These are phyloP conservation scores for Globisporangium iwayamae DNA, from an alignment of 352 stramenopile species.

Conservation along the genomic window DNA sequence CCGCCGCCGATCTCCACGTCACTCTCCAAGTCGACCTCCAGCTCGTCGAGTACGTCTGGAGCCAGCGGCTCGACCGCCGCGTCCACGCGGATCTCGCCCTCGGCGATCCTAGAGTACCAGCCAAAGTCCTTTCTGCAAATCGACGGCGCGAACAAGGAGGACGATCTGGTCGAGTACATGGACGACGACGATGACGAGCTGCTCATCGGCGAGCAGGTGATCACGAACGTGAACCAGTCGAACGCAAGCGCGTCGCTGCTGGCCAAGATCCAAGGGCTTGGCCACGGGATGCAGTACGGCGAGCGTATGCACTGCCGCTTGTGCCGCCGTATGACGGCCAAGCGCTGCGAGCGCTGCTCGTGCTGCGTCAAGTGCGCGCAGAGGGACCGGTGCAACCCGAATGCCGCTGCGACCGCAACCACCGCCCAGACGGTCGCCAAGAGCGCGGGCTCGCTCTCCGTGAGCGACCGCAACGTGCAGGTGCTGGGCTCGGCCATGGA, in stretches of 20 bases:
- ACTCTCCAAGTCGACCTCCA: slow-evolving; percentile 8
- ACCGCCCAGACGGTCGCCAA: background rate
- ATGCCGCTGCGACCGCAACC: background rate
- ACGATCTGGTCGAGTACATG: slow-evolving; percentile 57
- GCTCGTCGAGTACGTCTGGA: slow-evolving; percentile 9
- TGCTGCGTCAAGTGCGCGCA: slow-evolving; percentile 74
- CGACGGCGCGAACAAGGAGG: slow-evolving; percentile 37
- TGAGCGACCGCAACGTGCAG: slow-evolving; percentile 69
- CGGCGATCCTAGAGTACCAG: slow-evolving; percentile 68
- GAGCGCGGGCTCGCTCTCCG: slow-evolving; percentile 39
- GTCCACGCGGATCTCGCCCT: slow-evolving; percentile 20
- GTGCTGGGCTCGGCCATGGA: slow-evolving; percentile 84
- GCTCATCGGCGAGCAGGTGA: slow-evolving; percentile 51
- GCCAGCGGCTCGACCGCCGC: slow-evolving; percentile 5
- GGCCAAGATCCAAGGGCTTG: slow-evolving; percentile 63
- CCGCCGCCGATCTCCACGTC: slow-evolving; percentile 4
- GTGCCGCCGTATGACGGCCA: slow-evolving; percentile 74
- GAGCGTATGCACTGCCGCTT: slow-evolving; percentile 59
- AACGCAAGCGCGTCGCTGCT: slow-evolving; percentile 66
- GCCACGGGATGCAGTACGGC: slow-evolving; percentile 72
- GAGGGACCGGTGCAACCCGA: slow-evolving; percentile 53
- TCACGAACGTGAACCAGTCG: slow-evolving; percentile 75
- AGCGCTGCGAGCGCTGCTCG: slow-evolving; percentile 63
- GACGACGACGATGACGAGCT: slow-evolving; percentile 70
- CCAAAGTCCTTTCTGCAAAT: slow-evolving; percentile 68